phyloP scores from a whole-genome alignment of 257 asterid species.

The Forsythia viridissima region DNA sequence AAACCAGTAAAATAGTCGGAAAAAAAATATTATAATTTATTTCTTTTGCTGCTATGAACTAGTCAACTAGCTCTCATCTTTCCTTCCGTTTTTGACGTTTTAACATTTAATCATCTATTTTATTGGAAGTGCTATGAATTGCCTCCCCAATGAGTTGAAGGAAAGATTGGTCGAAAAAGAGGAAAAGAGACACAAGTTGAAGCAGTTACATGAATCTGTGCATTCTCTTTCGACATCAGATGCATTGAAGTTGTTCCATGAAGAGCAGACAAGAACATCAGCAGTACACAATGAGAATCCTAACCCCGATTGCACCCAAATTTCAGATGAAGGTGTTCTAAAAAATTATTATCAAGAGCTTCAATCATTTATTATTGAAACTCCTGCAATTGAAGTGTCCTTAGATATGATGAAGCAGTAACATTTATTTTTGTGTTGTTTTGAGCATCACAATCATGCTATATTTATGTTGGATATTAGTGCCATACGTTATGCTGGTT shows the following conservation, averaged over 20 bases:
- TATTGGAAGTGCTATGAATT: constrained; percentile 54
- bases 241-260: constrained; percentile 56
- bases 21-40: background rate
- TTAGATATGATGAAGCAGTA: constrained; percentile 19
- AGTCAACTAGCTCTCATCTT: background rate
- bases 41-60: background rate
- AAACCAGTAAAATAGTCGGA: background rate
- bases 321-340: constrained; percentile 26
- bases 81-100: background rate
- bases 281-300: constrained; percentile 23
- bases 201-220: constrained; percentile 51
- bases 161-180: constrained; percentile 61
- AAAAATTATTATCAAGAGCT: constrained; percentile 43
- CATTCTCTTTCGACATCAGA: constrained; percentile 53
- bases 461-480: too few species aligned
- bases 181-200: constrained; percentile 55
- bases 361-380: constrained; percentile 48
- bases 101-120: background rate
- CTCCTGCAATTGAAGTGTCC: constrained; percentile 50
- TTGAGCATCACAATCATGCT: too few species aligned
- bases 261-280: constrained; percentile 35
- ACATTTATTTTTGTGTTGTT: background rate
- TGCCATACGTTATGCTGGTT: background rate
- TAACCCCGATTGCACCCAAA: constrained; percentile 23
- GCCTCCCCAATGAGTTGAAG: constrained; percentile 57